A percentile compares a stretch with the other conserved stretches of the same genome.
These are phyloP conservation scores for Trypanosoma mega DNA, from an alignment of 208 protist species.

Conservation along the genomic window DNA sequence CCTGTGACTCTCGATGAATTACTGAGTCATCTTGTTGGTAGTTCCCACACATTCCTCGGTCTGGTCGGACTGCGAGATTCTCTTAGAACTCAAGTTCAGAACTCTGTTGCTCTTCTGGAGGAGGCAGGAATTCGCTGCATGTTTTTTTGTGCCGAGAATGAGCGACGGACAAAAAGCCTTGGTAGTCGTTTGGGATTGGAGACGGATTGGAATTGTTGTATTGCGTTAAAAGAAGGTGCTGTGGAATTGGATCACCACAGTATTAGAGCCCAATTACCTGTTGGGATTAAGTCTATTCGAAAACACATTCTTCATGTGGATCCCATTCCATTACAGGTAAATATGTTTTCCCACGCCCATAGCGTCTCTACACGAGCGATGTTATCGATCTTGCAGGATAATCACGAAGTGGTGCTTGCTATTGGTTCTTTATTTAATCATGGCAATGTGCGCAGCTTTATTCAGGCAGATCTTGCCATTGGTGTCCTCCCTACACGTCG, in stretches of 20 bases:
- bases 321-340: conserved; percentile 94
- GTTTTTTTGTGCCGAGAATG: conserved; percentile 85
- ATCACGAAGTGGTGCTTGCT: conserved; percentile 92
- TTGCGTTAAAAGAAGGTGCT: conserved; percentile 87
- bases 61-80: conserved; percentile 87
- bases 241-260: conserved; percentile 78
- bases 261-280: conserved; percentile 92
- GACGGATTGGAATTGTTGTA: conserved; percentile 96
- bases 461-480: conserved; percentile 90
- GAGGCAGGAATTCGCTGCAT: conserved; percentile 94
- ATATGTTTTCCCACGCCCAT: conserved; percentile 92
- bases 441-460: conserved; percentile 90
- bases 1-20: conserved; percentile 48
- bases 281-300: conserved; percentile 92
- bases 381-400: conserved; percentile 93
- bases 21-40: conserved; percentile 28
- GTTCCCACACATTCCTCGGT: conserved; percentile 86
- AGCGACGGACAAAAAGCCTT: conserved; percentile 90
- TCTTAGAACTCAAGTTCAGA: conserved; percentile 80
- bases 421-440: conserved; percentile 92
- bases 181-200: conserved; percentile 90
- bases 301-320: conserved; percentile 93
- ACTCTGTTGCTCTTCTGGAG: conserved; percentile 69
- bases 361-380: conserved; percentile 86
- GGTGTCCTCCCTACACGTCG: conserved; percentile 83